Percentiles rank a stretch among this genome's conserved stretches.
phyloP scores from a whole-genome alignment of 257 asterid species.

The Jaltomata sinuosa region DNA sequence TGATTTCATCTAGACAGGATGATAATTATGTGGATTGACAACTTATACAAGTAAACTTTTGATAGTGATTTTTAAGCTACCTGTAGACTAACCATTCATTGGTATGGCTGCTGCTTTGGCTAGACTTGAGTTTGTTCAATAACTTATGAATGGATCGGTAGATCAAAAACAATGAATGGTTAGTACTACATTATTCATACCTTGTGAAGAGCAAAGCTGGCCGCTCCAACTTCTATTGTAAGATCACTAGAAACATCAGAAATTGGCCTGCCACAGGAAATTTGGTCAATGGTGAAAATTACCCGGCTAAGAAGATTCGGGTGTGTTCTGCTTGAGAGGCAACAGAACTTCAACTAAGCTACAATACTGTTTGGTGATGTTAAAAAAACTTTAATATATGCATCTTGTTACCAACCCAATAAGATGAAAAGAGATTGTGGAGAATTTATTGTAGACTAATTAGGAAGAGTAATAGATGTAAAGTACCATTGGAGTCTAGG shows the following conservation, averaged over 20 bases:
- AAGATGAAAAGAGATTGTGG: too few species aligned
- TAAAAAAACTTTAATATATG: too few species aligned
- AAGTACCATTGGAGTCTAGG: slow-evolving; percentile 78
- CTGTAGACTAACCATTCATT: neutral
- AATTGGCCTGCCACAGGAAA: slow-evolving; percentile 61
- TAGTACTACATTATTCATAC: slow-evolving; percentile 28
- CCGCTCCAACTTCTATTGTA: slow-evolving; percentile 62
- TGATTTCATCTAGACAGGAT: neutral
- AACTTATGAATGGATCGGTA: neutral
- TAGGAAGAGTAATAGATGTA: neutral
- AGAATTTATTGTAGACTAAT: neutral
- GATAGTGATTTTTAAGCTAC: neutral
- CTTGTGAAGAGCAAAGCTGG: slow-evolving; percentile 76
- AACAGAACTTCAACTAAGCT: neutral
- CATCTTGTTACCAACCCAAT: too few species aligned
- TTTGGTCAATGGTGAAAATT: too few species aligned
- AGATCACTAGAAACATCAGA: slow-evolving; percentile 96
- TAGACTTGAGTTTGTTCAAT: neutral
- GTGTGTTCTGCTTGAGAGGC: neutral
- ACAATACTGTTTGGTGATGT: too few species aligned
- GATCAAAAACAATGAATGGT: neutral
- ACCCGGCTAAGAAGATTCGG: too few species aligned
- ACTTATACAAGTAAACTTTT: neutral
- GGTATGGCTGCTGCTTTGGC: neutral
- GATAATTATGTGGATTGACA: neutral